Percentiles rank a stretch among this genome's conserved stretches.
Evolutionary conservation across 2,329 filamentous ascomycete genomes (phyloP).

Genomic region (Pseudogymnoascus sp.): DNA sequence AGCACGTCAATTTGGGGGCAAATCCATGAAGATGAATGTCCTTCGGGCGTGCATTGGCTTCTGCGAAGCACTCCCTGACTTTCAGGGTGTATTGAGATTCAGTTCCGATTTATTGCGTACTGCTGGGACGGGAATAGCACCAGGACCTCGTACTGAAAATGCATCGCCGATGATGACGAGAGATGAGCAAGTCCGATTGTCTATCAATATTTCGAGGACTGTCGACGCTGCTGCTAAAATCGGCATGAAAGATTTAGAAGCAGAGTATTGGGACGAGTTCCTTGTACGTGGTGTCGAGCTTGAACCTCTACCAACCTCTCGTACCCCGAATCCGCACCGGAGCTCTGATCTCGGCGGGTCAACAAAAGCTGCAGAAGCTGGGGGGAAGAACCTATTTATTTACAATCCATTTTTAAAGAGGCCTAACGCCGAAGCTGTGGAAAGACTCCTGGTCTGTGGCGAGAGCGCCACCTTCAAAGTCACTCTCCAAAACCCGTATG

Average conservation of each 20-base stretch:
- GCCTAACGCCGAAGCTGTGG: slow-evolving; percentile 47
- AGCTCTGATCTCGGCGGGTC: slow-evolving; percentile 41
- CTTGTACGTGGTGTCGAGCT: slow-evolving; percentile 70
- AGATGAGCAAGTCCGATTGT: slow-evolving; percentile 80
- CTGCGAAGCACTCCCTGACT: slow-evolving; percentile 87
- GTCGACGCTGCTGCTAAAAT: slow-evolving; percentile 68
- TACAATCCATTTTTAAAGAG: slow-evolving; percentile 86
- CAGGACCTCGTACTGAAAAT: slow-evolving; percentile 59
- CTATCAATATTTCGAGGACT: slow-evolving; percentile 78
- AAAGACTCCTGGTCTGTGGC: slow-evolving; percentile 67
- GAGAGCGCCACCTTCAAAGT: slow-evolving; percentile 73
- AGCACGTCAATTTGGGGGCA: slow-evolving; percentile 64
- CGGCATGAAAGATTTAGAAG: slow-evolving; percentile 60
- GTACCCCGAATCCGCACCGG: slow-evolving; percentile 58
- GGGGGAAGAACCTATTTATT: slow-evolving; percentile 69
- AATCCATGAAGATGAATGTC: slow-evolving; percentile 75
- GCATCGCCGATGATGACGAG: slow-evolving; percentile 60
- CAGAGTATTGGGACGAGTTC: slow-evolving; percentile 97
- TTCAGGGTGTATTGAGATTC: slow-evolving; percentile 79
- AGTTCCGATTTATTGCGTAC: slow-evolving; percentile 77
- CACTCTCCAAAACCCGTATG: slow-evolving; percentile 87
- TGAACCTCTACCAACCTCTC: slow-evolving; percentile 50
- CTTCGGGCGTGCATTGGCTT: slow-evolving; percentile 86
- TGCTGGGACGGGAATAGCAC: slow-evolving; percentile 71
- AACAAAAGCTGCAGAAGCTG: slow-evolving; percentile 32